Evolutionary conservation across 2,329 filamentous ascomycete species (phyloP).

Genomic region (Hymenoscyphus linearis): DNA sequence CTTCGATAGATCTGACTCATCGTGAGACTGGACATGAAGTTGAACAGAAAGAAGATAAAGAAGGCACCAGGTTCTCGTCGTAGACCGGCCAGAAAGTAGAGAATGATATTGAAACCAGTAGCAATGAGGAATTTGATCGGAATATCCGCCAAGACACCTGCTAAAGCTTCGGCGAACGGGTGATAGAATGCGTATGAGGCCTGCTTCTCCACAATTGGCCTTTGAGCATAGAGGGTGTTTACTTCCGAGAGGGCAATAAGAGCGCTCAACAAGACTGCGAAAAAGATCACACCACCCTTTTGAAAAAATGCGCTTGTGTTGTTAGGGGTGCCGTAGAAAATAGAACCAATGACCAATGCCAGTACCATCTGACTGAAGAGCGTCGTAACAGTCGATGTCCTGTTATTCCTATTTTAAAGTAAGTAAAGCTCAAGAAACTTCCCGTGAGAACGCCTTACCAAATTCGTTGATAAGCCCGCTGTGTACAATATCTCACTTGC

Average conservation of each 20-base stretch:
- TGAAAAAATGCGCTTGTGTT: slow-evolving; percentile 55
- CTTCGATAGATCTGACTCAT: slow-evolving; percentile 65
- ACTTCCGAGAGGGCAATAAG: slow-evolving; percentile 61
- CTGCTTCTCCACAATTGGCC: slow-evolving; percentile 90
- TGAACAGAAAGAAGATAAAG: slow-evolving; percentile 65
- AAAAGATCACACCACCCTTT: slow-evolving; percentile 62
- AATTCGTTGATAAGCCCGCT: slow-evolving; percentile 74
- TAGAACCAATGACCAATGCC: slow-evolving; percentile 48
- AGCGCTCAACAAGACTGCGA: slow-evolving; percentile 63
- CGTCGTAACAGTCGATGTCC: slow-evolving; percentile 57
- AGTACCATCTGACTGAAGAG: slow-evolving; percentile 40
- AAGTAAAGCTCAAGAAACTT: background rate
- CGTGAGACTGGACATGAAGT: slow-evolving; percentile 47
- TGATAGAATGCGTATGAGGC: slow-evolving; percentile 84
- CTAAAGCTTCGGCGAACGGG: slow-evolving; percentile 79
- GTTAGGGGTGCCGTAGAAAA: slow-evolving; percentile 56
- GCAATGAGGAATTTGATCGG: slow-evolving; percentile 75
- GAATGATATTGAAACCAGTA: slow-evolving; percentile 70
- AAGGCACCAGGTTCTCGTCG: slow-evolving; percentile 61
- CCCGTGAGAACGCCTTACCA: slow-evolving; percentile 27
- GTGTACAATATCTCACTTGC: slow-evolving; percentile 74
- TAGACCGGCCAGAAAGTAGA: slow-evolving; percentile 86
- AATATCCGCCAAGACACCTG: slow-evolving; percentile 81
- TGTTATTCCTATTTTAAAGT: slow-evolving; percentile 48
- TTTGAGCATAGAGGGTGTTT: slow-evolving; percentile 72